Evolutionary conservation across 2,329 filamentous ascomycete species (phyloP).

Genomic region (Sporothrix brunneoviolacea): DNA sequence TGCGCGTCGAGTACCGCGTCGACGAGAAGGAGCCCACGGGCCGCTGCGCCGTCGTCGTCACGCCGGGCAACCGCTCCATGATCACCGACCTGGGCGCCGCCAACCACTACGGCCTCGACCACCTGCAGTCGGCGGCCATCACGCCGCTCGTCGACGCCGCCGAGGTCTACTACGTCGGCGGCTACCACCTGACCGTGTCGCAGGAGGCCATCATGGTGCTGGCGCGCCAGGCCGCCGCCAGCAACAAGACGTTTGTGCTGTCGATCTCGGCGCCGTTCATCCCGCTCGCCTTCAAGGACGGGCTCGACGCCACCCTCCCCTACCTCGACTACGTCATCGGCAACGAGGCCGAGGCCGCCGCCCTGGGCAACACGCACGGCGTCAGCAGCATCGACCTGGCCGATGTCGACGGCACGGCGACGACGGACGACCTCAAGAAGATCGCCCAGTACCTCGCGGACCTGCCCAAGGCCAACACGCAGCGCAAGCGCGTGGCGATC

Average conservation of each 20-base stretch:
- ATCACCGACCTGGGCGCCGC: conserved; percentile 93
- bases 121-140: conserved; percentile 83
- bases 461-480: conserved; percentile 84
- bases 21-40: conserved; percentile 80
- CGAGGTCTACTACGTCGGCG: conserved; percentile 85
- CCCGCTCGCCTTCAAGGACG: conserved; percentile 94
- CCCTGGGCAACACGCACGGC: conserved; percentile 77
- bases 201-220: conserved; percentile 84
- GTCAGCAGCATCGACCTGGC: conserved; percentile 42
- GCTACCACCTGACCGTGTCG: conserved; percentile 96
- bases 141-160: conserved; percentile 89
- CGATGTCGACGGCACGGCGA: conserved; percentile 54
- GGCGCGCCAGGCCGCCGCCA: conserved; percentile 77
- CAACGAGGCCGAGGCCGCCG: conserved; percentile 89
- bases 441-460: conserved; percentile 81
- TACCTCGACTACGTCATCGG: conserved; percentile 97
- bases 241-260: conserved; percentile 88
- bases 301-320: conserved; percentile 73
- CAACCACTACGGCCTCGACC: conserved; percentile 93
- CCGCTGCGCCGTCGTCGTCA: conserved; percentile 94
- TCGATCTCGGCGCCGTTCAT: conserved; percentile 96
- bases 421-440: conserved; percentile 63
- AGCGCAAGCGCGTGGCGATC: conserved; percentile 78
- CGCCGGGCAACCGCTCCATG: conserved; percentile 89
- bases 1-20: conserved; percentile 91